Conservation (phyloP, 1,284 basidiomycete species). For the Fomitiporia mediterranea region DNA sequence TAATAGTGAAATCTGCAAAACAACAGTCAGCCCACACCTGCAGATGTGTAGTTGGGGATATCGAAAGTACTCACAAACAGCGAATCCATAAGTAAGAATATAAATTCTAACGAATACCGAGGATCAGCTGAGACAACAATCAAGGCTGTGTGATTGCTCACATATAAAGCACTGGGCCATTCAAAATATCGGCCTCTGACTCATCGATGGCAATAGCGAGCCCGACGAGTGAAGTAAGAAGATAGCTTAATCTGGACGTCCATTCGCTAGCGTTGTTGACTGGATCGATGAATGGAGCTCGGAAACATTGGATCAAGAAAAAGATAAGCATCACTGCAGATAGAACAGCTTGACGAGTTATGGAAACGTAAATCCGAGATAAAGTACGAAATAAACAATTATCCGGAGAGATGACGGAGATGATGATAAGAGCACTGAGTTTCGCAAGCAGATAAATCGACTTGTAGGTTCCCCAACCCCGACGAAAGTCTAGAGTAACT, state of each 20-base stretch:
- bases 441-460: slow-evolving; percentile 65
- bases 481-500: slow-evolving; percentile 51
- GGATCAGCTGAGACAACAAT: background rate
- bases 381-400: slow-evolving; percentile 71
- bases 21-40: background rate
- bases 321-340: slow-evolving; percentile 55
- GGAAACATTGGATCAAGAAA: slow-evolving; percentile 56
- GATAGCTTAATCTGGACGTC: slow-evolving; percentile 66
- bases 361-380: slow-evolving; percentile 44
- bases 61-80: slow-evolving; percentile 43
- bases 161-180: slow-evolving; percentile 60
- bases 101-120: slow-evolving; percentile 49
- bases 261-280: slow-evolving; percentile 77
- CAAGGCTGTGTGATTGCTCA: slow-evolving; percentile 32
- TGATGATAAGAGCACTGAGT: slow-evolving; percentile 60
- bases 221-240: slow-evolving; percentile 58
- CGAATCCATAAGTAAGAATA: slow-evolving; percentile 61
- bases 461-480: slow-evolving; percentile 63
- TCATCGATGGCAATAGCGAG: slow-evolving; percentile 54
- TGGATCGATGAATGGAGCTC: slow-evolving; percentile 66
- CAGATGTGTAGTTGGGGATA: background rate
- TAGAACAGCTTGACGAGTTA: slow-evolving; percentile 64
- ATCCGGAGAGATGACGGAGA: slow-evolving; percentile 62
- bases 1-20: slow-evolving; percentile 55
- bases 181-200: slow-evolving; percentile 48